Conservation (phyloP, 805 yeast genomes). For the Teunomyces atbi region DNA sequence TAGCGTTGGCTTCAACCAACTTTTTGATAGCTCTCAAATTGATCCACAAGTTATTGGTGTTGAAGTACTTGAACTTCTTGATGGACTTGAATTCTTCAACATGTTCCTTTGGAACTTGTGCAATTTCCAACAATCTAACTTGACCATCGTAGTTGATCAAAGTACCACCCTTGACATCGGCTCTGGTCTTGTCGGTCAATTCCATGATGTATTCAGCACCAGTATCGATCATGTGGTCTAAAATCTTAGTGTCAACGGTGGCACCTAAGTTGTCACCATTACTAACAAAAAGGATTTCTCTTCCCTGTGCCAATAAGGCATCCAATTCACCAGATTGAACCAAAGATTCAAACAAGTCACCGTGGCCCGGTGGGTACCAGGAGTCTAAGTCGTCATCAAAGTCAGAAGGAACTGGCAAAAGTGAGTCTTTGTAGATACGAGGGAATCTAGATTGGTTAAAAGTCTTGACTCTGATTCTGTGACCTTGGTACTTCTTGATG, state of each 20-base stretch:
- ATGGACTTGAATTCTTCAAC: constrained; percentile 97
- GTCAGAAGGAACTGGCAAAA: constrained; percentile 86
- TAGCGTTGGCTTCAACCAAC: constrained; percentile 76
- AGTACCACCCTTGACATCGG: constrained; percentile 99
- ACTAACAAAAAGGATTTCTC: constrained; percentile 92
- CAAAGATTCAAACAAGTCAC: constrained; percentile 91
- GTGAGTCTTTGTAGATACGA: constrained; percentile 91
- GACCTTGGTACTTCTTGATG: constrained; percentile 95
- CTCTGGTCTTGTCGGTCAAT: constrained; percentile 97
- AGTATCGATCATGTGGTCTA: constrained; percentile 89
- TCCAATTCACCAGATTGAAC: constrained; percentile 91
- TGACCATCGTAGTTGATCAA: constrained; percentile 93
- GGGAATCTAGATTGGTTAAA: constrained; percentile 99
- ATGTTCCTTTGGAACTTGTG: constrained; percentile 98
- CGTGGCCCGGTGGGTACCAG: constrained; percentile 99
- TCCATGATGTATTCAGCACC: constrained; percentile 97
- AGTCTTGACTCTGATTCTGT: constrained; percentile 89
- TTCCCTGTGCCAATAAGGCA: constrained; percentile 84
- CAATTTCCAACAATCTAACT: constrained; percentile 92
- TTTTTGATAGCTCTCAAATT: constrained; percentile 92
- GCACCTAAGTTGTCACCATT: constrained; percentile 99
- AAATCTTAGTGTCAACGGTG: constrained; percentile 87
- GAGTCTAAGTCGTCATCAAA: constrained; percentile 72
- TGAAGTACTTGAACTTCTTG: constrained; percentile 96
- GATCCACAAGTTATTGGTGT: constrained; percentile 98